Evolutionary conservation across 768 basidiomycete species (phyloP), one percentile per base, ranked within the genome.

Genomic region (Russula vinacea): DNA sequence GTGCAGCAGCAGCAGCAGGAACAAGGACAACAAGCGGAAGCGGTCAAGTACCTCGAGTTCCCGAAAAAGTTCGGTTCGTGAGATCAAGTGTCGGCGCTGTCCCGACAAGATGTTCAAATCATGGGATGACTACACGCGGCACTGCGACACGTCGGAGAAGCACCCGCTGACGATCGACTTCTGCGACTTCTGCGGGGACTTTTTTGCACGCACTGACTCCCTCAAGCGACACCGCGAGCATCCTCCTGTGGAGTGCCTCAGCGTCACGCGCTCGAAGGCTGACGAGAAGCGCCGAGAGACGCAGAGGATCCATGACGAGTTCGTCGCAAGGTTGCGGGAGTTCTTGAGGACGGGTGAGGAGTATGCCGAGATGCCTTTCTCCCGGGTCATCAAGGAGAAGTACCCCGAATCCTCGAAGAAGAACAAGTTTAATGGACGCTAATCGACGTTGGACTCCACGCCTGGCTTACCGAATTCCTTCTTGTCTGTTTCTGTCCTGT

Each of bases 171-270:
- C 32, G 7, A 56, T 56, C 35, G 8, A 1, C 3, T 39, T 55
- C n/a, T 62, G 61, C 35, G 19, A 50, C 10, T 5, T 1, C 8
- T 62, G 61, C 11, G 61, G 55, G 11, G 53, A 55, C 19, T 55
- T 7, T 24, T 54, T 61, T 4, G 32, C 32, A 10, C 42, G 52
- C 29, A 2, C 16, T 1, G 52, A 62, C 47, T 47, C 54, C 2
- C 55, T 56, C 11, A n/a, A 14, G 32, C 47, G 54, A 17, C 47
- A 62, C 29, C 5, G 17, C 2, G 37, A 14, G 13, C 22, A 5
- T 35, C 60, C 10, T 9, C 13, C n/a, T 19, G 29, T 4, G 29
- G n/a, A n/a, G n/a, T 51, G 50, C 50, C 16, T 2, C 47, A 49
- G 19, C 0, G 22, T 26, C 24, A 26, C 22, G 0, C 24, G 2